A percentile compares a stretch with the other conserved stretches of the same genome.
These are phyloP conservation scores for Botrytis medusae DNA, from an alignment of 2,329 filamentous ascomycete genomes.

Conservation along the genomic window DNA sequence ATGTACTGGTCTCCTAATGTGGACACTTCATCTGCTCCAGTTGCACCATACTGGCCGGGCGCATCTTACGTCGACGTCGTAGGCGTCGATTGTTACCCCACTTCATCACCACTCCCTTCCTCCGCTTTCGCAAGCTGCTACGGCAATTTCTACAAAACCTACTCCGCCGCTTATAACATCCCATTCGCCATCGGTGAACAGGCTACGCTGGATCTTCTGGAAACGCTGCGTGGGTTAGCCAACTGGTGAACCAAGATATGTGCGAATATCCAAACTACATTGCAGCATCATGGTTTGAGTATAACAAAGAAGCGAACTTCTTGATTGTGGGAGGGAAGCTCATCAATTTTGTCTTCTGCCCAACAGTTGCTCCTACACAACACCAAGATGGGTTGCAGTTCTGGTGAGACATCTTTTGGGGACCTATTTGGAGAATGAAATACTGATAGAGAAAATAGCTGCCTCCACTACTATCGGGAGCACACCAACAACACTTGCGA, in stretches of 20 bases:
- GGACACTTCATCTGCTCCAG: not conserved
- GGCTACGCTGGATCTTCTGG: conserved; percentile 14
- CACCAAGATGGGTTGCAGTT: conserved; percentile 9
- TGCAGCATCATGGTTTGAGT: conserved; percentile 23
- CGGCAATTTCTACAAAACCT: conserved; percentile 18
- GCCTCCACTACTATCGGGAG: not conserved
- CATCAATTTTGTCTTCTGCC: conserved; percentile 7
- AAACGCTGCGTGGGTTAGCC: conserved; percentile 19
- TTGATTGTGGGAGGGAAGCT: conserved; percentile 19
- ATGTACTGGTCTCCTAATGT: conserved; percentile 23
- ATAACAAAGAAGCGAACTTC: conserved; percentile 20
- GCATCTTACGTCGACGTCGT: conserved; percentile 22
- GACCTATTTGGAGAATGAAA: not conserved
- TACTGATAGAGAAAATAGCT: not conserved
- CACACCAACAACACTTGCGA: conserved; percentile 3
- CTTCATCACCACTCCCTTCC: not conserved
- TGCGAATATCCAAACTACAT: conserved; percentile 23
- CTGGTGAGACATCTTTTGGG: not conserved
- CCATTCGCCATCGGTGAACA: conserved; percentile 24
- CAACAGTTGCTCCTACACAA: conserved; percentile 19
- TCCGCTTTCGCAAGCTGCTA: conserved; percentile 19
- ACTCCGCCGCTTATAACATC: conserved; percentile 14
- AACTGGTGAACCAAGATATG: conserved; percentile 23
- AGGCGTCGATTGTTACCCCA: conserved; percentile 23
- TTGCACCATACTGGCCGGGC: conserved; percentile 20